Base-by-base conservation (phyloP, 2,329 filamentous ascomycete genomes). In the Samsoniella hepiali region DNA sequence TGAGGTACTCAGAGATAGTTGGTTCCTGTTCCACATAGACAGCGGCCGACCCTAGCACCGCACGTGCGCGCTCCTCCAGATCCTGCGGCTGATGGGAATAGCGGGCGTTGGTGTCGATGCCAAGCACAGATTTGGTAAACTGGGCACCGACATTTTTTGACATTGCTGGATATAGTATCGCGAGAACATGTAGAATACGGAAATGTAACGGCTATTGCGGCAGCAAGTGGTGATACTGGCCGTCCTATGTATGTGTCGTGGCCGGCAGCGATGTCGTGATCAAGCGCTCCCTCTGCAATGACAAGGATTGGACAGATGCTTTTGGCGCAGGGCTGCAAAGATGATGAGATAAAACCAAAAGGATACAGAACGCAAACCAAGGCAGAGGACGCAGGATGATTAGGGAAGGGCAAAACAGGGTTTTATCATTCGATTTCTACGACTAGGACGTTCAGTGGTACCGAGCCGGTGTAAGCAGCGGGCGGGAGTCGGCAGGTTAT, bases 11-110 rank as follows among this genome's bases (percentile, higher is more conserved):
- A 1, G 70, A 68, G 1, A 84, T 79, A 3, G 85, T 87, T 1
- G 90, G 90, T 66, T 92, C 89, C 2, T 85, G 78, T 70, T 93
- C 90, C 50, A 89, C 78, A 69, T 74, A 76, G 53, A 70, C 64
- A n/a, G 71, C 67, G 13, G 70, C 69, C 2, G 73, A 68, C 10
- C 68, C 56, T 11, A 75, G 67, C 8, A 67, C 62, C 1, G 69
- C 62, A 49, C 63, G 67, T 6, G 73, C 72, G 10, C 68, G 67
- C 5, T 67, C 64, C 17, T 70, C 68, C 5, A 75, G 69, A 59
- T 69, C 62, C 4, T 62, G 58, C 1, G 74, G 72, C 9, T 72
- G 59, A 17, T 58, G 62, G n/a, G 68, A 62, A 63, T 70, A 72
- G 13, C 68, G 71, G 32, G 72, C 69, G 45, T 72, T 67, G 54